Evolutionary conservation across 345 rosid genomes (phyloP).

Genomic region (Brassica cretica): DNA sequence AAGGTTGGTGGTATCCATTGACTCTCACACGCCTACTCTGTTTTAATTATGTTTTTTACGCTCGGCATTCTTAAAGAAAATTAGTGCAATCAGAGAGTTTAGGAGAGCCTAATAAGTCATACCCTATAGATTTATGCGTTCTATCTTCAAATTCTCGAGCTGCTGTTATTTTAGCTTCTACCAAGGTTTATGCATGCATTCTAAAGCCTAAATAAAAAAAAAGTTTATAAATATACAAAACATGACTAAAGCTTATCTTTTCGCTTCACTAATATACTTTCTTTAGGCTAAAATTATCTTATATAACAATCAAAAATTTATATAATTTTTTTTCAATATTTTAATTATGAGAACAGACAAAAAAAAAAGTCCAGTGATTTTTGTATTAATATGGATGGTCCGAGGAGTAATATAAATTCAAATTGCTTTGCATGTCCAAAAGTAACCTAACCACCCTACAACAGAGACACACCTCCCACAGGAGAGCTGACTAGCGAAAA

Average conservation of each 20-base stretch:
- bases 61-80: neutral
- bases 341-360: neutral
- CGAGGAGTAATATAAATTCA: neutral
- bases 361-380: neutral
- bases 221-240: neutral
- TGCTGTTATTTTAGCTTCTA: too few relatives aligned
- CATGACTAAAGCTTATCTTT: neutral
- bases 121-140: neutral
- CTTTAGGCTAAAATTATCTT: neutral
- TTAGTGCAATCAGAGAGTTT: neutral
- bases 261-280: neutral
- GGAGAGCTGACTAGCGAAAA: neutral
- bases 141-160: neutral
- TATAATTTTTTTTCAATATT: neutral
- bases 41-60: neutral
- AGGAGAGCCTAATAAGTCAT: neutral
- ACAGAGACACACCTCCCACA: neutral
- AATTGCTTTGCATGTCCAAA: neutral
- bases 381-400: neutral
- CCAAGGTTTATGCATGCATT: neutral
- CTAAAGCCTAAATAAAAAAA: neutral
- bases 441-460: neutral
- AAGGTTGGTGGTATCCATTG: neutral
- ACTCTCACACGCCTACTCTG: neutral
- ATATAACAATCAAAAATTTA: neutral